These are phyloP conservation scores for Friedmanniomyces simplex DNA, from an alignment of 495 filamentous ascomycete species.

Conservation along the genomic window DNA sequence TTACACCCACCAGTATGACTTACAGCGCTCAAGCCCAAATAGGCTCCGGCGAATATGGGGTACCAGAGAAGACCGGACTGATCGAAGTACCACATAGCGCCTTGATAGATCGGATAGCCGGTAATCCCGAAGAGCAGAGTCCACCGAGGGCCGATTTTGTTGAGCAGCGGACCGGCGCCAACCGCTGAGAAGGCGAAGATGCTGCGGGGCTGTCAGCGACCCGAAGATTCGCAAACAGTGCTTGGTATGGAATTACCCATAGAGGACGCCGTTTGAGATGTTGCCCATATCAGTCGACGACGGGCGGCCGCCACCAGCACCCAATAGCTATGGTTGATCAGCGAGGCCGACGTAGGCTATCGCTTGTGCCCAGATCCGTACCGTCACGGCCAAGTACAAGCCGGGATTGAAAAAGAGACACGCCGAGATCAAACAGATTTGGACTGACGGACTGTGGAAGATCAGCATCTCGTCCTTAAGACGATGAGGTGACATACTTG, in stretches of 20 bases:
- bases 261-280: slow-evolving; percentile 1
- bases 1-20: too few relatives aligned
- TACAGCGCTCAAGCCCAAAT: not conserved
- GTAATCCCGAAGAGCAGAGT: slow-evolving; percentile 2
- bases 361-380: not conserved
- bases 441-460: not conserved
- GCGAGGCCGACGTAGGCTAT: not conserved
- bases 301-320: slow-evolving; percentile 5
- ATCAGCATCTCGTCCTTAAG: too few relatives aligned
- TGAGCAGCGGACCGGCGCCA: slow-evolving; percentile 1
- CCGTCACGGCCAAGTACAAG: slow-evolving; percentile 1
- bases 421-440: not conserved
- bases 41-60: slow-evolving; percentile 1
- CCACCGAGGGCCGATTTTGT: slow-evolving; percentile 1
- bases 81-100: slow-evolving; percentile 10
- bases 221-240: too few relatives aligned
- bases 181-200: slow-evolving; percentile 3
- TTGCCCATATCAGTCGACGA: not conserved
- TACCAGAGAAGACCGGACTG: slow-evolving; percentile 3
- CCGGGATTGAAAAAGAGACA: slow-evolving; percentile 5
- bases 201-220: not conserved
- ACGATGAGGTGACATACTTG: too few relatives aligned
- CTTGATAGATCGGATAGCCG: slow-evolving; percentile 7
- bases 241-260: not conserved
- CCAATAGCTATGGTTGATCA: not conserved